phyloP scores from a whole-genome alignment of 345 rosid genomes.

The Crucihimalaya himalaica region DNA sequence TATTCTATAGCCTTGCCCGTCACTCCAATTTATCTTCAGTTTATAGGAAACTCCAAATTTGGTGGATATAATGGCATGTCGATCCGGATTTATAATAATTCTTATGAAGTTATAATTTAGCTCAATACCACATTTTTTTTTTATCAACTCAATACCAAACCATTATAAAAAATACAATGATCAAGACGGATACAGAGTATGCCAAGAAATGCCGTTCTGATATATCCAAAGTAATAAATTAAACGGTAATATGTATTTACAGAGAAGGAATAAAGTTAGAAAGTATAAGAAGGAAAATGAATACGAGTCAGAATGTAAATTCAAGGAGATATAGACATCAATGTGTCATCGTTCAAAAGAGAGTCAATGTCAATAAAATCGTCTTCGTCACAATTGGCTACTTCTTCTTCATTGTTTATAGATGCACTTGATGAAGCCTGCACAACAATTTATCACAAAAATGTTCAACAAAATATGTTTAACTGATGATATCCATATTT shows the following conservation, averaged over 20 bases:
- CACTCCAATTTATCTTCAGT: slow-evolving; percentile 15
- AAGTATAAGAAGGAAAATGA: slow-evolving; percentile 14
- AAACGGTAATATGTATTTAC: slow-evolving; percentile 36
- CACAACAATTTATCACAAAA: slow-evolving; percentile 18
- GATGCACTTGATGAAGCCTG: slow-evolving; percentile 38
- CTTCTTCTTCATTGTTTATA: slow-evolving; percentile 39
- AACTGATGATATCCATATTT: neutral
- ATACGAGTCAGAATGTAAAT: neutral
- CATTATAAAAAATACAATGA: neutral
- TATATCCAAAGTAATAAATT: slow-evolving; percentile 9
- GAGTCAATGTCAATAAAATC: slow-evolving; percentile 62
- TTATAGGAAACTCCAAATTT: neutral
- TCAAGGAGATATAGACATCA: slow-evolving; percentile 72
- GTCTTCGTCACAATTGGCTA: slow-evolving; percentile 42
- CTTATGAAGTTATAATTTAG: neutral
- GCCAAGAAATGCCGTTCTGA: neutral
- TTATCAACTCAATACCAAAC: neutral
- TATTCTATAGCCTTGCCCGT: slow-evolving; percentile 15
- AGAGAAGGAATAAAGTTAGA: slow-evolving; percentile 21
- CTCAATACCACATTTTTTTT: too few relatives aligned
- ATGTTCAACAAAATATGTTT: neutral
- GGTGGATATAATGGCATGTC: neutral
- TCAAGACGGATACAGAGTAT: neutral
- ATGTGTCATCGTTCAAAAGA: slow-evolving; percentile 65
- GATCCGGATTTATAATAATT: neutral